A percentile compares a stretch with the other conserved stretches of the same genome.
These are phyloP conservation scores for Ricinus communis DNA, from an alignment of 345 rosid genomes.

Conservation along the genomic window DNA sequence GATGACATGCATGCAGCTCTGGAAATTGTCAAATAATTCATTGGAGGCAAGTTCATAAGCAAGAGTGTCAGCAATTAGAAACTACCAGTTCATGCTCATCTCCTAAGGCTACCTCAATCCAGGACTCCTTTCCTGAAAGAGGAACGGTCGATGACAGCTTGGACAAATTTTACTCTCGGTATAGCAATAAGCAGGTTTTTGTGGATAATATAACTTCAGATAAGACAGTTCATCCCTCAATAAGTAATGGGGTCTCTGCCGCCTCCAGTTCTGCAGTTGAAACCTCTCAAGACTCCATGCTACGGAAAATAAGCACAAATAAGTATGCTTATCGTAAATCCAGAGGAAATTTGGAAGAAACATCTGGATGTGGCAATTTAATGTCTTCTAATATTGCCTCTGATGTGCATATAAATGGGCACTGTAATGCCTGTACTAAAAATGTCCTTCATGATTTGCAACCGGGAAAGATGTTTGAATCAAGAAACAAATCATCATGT, in stretches of 20 bases:
- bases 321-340: conserved; percentile 38
- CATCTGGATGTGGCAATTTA: conserved; percentile 23
- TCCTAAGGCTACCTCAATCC: conserved; percentile 38
- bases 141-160: conserved; percentile 26
- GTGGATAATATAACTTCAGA: conserved; percentile 33
- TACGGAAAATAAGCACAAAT: conserved; percentile 45
- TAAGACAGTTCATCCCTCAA: conserved; percentile 26
- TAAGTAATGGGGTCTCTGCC: conserved; percentile 24
- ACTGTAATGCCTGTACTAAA: conserved; percentile 20
- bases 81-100: conserved; percentile 41
- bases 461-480: conserved; percentile 25
- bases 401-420: conserved; percentile 32
- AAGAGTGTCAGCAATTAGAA: conserved; percentile 59
- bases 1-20: conserved; percentile 50
- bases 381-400: conserved; percentile 30
- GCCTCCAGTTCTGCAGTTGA: conserved; percentile 36
- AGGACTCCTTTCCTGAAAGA: conserved; percentile 32
- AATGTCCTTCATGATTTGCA: conserved; percentile 35
- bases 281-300: conserved; percentile 39
- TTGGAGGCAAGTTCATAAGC: conserved; percentile 78
- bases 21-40: conserved; percentile 90
- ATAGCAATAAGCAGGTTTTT: conserved; percentile 31
- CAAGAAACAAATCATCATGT: conserved; percentile 40
- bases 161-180: conserved; percentile 36
- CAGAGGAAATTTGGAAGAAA: conserved; percentile 42